These are phyloP conservation scores for Phyllosticta paracitricarpa DNA, from an alignment of 2,329 filamentous ascomycete genomes.

Conservation along the genomic window DNA sequence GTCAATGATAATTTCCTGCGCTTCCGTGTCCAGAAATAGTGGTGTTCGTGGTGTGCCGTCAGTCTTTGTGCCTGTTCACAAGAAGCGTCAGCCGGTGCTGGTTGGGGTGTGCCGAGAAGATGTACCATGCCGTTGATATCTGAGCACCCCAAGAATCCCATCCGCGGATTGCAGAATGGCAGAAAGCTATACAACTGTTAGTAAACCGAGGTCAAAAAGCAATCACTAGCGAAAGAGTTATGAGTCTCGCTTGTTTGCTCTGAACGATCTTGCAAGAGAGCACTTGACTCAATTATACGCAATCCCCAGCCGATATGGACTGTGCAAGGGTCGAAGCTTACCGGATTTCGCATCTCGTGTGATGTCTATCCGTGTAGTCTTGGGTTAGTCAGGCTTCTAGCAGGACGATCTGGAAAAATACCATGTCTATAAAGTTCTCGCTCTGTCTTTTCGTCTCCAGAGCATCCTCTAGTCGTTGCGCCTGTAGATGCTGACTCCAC, in stretches of 20 bases:
- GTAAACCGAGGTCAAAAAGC: slow-evolving; percentile 5
- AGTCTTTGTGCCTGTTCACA: background rate
- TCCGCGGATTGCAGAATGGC: slow-evolving; percentile 26
- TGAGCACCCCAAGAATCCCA: slow-evolving; percentile 19
- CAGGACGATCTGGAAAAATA: background rate
- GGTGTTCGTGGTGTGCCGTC: background rate
- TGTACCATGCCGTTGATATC: background rate
- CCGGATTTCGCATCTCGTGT: slow-evolving; percentile 8
- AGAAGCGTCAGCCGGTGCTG: background rate
- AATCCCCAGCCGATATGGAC: background rate
- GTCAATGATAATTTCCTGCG: slow-evolving; percentile 12
- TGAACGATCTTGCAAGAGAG: background rate
- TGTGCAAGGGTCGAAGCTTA: background rate
- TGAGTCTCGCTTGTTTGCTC: background rate
- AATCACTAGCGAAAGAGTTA: background rate
- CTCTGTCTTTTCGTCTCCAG: slow-evolving; percentile 26
- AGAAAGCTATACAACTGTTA: slow-evolving; percentile 12
- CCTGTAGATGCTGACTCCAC: slow-evolving; percentile 20
- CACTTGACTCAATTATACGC: too few relatives aligned
- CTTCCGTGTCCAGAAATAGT: background rate
- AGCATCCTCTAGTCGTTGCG: slow-evolving; percentile 24
- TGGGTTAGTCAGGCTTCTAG: background rate
- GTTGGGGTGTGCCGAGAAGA: background rate
- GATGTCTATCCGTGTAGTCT: background rate
- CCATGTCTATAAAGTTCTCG: slow-evolving; percentile 30